Base-by-base conservation (phyloP, 352 stramenopile genomes). In the Phytopythium delawarense region DNA sequence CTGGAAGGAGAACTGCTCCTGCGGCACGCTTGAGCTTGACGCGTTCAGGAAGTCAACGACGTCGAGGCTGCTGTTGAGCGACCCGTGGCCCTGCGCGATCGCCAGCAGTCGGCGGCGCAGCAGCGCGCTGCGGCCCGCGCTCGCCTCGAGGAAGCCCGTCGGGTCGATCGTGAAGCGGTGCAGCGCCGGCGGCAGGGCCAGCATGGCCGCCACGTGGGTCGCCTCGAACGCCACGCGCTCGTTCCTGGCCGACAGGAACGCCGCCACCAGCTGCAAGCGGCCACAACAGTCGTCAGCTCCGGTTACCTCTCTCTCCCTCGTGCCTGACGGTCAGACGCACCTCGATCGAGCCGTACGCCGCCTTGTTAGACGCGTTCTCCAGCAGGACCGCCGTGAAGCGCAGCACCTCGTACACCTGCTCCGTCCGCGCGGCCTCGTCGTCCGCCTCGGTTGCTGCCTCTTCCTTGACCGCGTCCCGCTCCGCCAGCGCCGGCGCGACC, bases 311-410 rank as follows among this genome's bases (percentile, higher is more conserved):
- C 58, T 57, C 7, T 5, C 53, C 3, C 39, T 25, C 45, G 12
- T 18, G 18, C n/a, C 15, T 15, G 35, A 20, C 11, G 16, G 4
- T 2, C 34, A 42, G 25, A 25, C 58, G 34, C 28, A 84, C 66
- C 62, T 92, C 80, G 16, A 76, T 57, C 5, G 81, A 89, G 60
- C 75, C 72, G 62, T 87, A 96, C 28, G 82, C 59, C 30, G 87
- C 78, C 64, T 96, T 96, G 66, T 92, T 90, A 7, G 75, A 72
- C 2, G 87, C 72, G 59, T 96, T 96, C 39, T 93, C 84, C 40
- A 94, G 75, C 48, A 96, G 59, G 44, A 91, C 79, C 16, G 80
- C 81, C 6, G 72, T 79, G 60, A 94, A 92, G 4, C 85, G 85
- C 63, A 96, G 61, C 23, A 86, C 69, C 60, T 94, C 78, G 62